Conservation (phyloP, 495 filamentous ascomycete genomes). For the Talaromyces borbonicus region DNA sequence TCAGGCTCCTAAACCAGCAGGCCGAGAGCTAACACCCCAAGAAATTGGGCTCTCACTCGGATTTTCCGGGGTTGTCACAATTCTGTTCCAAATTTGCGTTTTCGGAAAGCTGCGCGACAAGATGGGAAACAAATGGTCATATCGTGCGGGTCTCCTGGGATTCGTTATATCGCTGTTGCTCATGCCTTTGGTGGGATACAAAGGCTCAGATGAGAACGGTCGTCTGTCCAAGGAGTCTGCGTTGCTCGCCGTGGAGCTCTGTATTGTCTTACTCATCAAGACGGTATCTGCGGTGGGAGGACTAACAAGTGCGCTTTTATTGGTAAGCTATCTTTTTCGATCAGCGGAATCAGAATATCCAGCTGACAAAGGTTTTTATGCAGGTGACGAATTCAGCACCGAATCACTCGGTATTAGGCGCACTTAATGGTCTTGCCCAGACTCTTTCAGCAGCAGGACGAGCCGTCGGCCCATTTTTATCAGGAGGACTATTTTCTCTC, state of each 20-base stretch:
- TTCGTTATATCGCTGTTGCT: constrained; percentile 75
- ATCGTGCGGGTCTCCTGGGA: constrained; percentile 67
- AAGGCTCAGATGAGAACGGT: constrained; percentile 38
- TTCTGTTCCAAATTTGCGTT: constrained; percentile 77
- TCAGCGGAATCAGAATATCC: constrained; percentile 10
- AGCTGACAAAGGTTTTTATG: neutral
- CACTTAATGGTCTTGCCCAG: constrained; percentile 88
- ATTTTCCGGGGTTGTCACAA: constrained; percentile 73
- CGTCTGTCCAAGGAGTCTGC: constrained; percentile 43
- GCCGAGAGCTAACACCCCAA: constrained; percentile 61
- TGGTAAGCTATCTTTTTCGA: constrained; percentile 44
- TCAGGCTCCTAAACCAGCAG: constrained; percentile 60
- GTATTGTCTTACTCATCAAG: constrained; percentile 71
- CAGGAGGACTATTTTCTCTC: constrained; percentile 71
- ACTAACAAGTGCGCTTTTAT: constrained; percentile 74
- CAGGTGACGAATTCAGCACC: constrained; percentile 91
- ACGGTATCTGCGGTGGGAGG: constrained; percentile 82
- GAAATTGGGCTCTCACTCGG: constrained; percentile 82
- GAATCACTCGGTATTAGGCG: constrained; percentile 76
- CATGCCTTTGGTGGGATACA: constrained; percentile 85
- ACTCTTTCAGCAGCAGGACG: constrained; percentile 86
- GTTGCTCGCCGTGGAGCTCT: constrained; percentile 62
- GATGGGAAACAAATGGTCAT: constrained; percentile 77
- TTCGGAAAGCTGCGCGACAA: constrained; percentile 72
- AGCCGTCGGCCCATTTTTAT: constrained; percentile 79